phyloP scores from a whole-genome alignment of 805 yeast species.

The Myxozyma sirexii region DNA sequence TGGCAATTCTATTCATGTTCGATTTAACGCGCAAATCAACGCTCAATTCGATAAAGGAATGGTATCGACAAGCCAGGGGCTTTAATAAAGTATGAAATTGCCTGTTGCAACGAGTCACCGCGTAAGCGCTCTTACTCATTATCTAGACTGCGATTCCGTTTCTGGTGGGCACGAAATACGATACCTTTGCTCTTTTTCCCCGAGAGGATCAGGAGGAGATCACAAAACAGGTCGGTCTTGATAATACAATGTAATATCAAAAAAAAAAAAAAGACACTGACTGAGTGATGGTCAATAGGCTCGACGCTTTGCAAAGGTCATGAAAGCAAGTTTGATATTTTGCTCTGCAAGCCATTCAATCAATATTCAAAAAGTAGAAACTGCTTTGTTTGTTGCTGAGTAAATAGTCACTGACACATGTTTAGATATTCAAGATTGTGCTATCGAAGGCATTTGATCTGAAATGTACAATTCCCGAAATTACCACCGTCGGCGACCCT shows the following conservation, averaged over 20 bases:
- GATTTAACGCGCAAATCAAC: conserved; percentile 87
- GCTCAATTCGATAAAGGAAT: conserved; percentile 83
- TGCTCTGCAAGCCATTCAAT: conserved; percentile 91
- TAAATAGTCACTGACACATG: neutral
- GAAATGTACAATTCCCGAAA: conserved; percentile 79
- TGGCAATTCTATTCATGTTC: conserved; percentile 85
- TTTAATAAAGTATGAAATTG: conserved; percentile 70
- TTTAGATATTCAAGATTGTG: conserved; percentile 76
- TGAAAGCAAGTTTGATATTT: conserved; percentile 82
- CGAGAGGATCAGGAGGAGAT: conserved; percentile 81
- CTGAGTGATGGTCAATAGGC: conserved; percentile 48
- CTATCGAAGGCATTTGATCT: conserved; percentile 89
- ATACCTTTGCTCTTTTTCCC: conserved; percentile 76
- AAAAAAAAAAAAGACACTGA: neutral
- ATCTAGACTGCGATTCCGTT: conserved; percentile 77
- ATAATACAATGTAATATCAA: neutral
- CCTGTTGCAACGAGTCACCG: neutral
- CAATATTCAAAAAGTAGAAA: conserved; percentile 70
- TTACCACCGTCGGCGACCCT: conserved; percentile 88
- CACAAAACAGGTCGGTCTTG: conserved; percentile 55
- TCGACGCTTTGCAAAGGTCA: conserved; percentile 80
- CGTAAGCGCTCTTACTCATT: neutral
- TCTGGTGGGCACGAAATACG: conserved; percentile 91
- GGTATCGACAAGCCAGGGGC: conserved; percentile 92
- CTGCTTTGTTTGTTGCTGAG: neutral